A percentile compares a stretch with the other conserved stretches of the same genome.
Conservation (phyloP, 2,329 filamentous ascomycete genomes). For the Nakataea oryzae region DNA sequence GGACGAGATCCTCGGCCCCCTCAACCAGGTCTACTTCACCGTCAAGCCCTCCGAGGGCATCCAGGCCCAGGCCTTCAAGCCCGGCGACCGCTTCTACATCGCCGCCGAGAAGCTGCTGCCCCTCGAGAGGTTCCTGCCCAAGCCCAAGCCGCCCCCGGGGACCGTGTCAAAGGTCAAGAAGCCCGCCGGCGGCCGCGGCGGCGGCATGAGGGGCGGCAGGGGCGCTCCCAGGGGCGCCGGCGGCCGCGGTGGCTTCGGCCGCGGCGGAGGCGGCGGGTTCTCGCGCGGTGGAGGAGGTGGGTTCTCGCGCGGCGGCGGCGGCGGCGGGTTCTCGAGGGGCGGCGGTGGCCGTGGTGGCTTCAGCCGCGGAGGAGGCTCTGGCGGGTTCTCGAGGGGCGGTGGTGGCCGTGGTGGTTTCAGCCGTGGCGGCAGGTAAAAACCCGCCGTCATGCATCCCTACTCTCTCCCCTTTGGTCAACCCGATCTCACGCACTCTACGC, state of each 20-base stretch:
- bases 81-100: slow-evolving; percentile 96
- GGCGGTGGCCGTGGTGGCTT: slow-evolving; percentile 15
- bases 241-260: slow-evolving; percentile 17
- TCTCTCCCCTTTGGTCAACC: no score
- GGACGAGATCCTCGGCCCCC: slow-evolving; percentile 92
- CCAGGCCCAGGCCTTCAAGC: slow-evolving; percentile 87
- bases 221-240: slow-evolving; percentile 24
- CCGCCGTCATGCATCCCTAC: no score
- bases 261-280: slow-evolving; percentile 15
- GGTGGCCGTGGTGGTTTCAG: slow-evolving; percentile 18
- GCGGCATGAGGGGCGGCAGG: slow-evolving; percentile 22
- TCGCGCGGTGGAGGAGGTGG: slow-evolving; percentile 13
- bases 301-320: slow-evolving; percentile 11
- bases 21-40: slow-evolving; percentile 98
- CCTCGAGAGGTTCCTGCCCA: slow-evolving; percentile 91
- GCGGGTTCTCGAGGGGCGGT: slow-evolving; percentile 21
- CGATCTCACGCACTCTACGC: no score
- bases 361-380: slow-evolving; percentile 16
- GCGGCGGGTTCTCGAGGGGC: slow-evolving; percentile 15
- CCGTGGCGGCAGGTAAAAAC: slow-evolving; percentile 6
- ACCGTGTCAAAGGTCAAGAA: slow-evolving; percentile 44
- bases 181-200: slow-evolving; percentile 48
- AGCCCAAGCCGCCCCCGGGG: slow-evolving; percentile 67
- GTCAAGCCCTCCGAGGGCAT: slow-evolving; percentile 97
- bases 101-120: slow-evolving; percentile 89